Percentiles rank a stretch among this genome's conserved stretches.
Evolutionary conservation across 352 stramenopile genomes (phyloP).

Genomic region (Phytophthora aleatoria): DNA sequence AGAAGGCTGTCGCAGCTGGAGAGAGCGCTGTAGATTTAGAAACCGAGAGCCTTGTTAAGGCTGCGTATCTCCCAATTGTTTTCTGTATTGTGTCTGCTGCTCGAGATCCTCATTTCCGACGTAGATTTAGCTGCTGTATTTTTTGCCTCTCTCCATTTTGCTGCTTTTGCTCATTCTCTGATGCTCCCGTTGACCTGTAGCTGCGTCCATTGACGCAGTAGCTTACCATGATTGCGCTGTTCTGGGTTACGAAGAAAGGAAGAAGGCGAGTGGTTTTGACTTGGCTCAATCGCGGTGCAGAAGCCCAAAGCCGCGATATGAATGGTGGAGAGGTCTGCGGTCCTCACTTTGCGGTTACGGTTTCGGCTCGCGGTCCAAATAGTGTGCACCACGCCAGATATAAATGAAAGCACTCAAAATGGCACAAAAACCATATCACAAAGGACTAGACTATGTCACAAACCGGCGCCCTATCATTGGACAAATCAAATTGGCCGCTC

Average conservation of each 20-base stretch:
- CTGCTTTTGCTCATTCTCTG: background rate
- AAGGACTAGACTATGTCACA: too few species aligned
- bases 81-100: conserved; percentile 1
- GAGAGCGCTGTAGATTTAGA: conserved; percentile 3
- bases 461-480: too few species aligned
- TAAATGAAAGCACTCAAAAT: conserved; percentile 7
- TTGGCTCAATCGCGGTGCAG: conserved; percentile 3
- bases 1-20: background rate
- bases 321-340: conserved; percentile 55
- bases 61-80: background rate
- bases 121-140: background rate
- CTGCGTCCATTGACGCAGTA: conserved; percentile 4
- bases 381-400: conserved; percentile 32
- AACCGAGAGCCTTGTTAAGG: background rate
- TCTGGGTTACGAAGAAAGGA: conserved; percentile 89
- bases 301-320: conserved; percentile 36
- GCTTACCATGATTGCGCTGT: conserved; percentile 83
- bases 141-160: conserved; percentile 6
- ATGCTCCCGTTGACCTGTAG: conserved; percentile 2
- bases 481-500: too few species aligned
- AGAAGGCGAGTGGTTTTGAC: conserved; percentile 86
- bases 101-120: background rate
- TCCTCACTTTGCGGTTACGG: conserved; percentile 26
- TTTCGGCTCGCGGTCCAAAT: conserved; percentile 23
- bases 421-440: background rate